A percentile compares a stretch with the other conserved stretches of the same genome.
Evolutionary conservation across 352 stramenopile genomes (phyloP).

Genomic region (Lagenidium sp.): DNA sequence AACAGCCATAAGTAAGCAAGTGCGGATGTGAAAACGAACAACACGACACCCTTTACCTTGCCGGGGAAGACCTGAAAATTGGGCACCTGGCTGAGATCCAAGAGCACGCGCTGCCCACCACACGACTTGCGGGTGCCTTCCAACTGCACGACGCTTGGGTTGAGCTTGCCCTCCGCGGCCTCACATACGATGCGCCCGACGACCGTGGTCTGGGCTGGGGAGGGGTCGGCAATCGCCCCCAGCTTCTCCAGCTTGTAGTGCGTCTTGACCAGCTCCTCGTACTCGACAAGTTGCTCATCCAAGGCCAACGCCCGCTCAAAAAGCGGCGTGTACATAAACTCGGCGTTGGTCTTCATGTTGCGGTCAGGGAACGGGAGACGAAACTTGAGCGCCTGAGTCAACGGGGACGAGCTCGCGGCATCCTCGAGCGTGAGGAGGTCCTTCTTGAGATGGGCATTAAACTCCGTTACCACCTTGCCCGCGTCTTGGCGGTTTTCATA

Average conservation of each 20-base stretch:
- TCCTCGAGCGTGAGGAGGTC: slow-evolving; percentile 23
- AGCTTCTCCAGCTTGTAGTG: slow-evolving; percentile 56
- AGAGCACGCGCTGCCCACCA: slow-evolving; percentile 66
- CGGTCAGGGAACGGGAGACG: slow-evolving; percentile 38
- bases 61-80: slow-evolving; percentile 77
- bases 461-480: slow-evolving; percentile 69
- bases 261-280: slow-evolving; percentile 61
- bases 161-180: slow-evolving; percentile 75
- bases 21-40: neutral
- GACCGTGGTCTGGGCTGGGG: slow-evolving; percentile 61
- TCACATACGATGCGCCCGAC: slow-evolving; percentile 81
- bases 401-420: neutral
- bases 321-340: slow-evolving; percentile 83
- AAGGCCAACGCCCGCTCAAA: slow-evolving; percentile 69
- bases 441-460: slow-evolving; percentile 66
- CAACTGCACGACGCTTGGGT: slow-evolving; percentile 71
- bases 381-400: slow-evolving; percentile 9
- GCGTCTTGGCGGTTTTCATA: slow-evolving; percentile 76
- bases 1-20: neutral
- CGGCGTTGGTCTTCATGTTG: slow-evolving; percentile 42
- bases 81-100: slow-evolving; percentile 59
- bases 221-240: slow-evolving; percentile 61
- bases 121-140: slow-evolving; percentile 79
- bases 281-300: slow-evolving; percentile 69
- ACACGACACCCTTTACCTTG: slow-evolving; percentile 30